Percentiles rank a stretch among this genome's conserved stretches.
Evolutionary conservation across 1,139 yeast genomes (phyloP).

Genomic region (Saccharomyces uvarum): DNA sequence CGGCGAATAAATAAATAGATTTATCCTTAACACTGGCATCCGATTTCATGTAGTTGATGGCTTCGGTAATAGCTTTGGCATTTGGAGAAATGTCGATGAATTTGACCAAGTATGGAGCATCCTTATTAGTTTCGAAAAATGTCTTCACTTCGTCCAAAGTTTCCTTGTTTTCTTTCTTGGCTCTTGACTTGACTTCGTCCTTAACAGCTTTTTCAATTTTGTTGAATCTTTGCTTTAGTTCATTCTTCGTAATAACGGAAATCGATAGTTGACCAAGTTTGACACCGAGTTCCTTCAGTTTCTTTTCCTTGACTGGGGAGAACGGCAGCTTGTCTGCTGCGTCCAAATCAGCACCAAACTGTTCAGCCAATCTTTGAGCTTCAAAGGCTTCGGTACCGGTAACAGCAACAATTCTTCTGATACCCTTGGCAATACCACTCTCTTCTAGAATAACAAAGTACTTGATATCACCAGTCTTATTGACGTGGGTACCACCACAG

Average conservation of each 20-base stretch:
- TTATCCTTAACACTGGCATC: conserved; percentile 52
- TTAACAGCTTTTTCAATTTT: conserved; percentile 78
- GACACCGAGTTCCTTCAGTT: conserved; percentile 76
- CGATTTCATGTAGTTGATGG: conserved; percentile 75
- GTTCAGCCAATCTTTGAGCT: conserved; percentile 76
- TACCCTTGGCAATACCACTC: conserved; percentile 97
- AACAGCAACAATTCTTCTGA: conserved; percentile 94
- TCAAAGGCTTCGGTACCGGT: conserved; percentile 86
- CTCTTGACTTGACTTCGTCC: conserved; percentile 79
- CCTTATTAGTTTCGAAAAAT: conserved; percentile 50
- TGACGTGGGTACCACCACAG: conserved; percentile 98
- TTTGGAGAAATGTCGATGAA: conserved; percentile 67
- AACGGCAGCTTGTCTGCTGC: conserved; percentile 52
- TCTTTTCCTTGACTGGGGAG: conserved; percentile 68
- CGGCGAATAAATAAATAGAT: conserved; percentile 77
- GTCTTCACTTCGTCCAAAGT: conserved; percentile 71
- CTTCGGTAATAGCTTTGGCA: conserved; percentile 92
- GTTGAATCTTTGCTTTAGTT: conserved; percentile 64
- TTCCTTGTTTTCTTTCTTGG: conserved; percentile 79
- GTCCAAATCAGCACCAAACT: conserved; percentile 55
- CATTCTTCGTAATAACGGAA: conserved; percentile 73
- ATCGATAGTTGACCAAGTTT: conserved; percentile 73
- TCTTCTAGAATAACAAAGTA: conserved; percentile 86
- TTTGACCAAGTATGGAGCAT: conserved; percentile 52
- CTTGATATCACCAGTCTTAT: conserved; percentile 86